Evolutionary conservation across 345 rosid genomes (phyloP).

Genomic region (Firmiana major): DNA sequence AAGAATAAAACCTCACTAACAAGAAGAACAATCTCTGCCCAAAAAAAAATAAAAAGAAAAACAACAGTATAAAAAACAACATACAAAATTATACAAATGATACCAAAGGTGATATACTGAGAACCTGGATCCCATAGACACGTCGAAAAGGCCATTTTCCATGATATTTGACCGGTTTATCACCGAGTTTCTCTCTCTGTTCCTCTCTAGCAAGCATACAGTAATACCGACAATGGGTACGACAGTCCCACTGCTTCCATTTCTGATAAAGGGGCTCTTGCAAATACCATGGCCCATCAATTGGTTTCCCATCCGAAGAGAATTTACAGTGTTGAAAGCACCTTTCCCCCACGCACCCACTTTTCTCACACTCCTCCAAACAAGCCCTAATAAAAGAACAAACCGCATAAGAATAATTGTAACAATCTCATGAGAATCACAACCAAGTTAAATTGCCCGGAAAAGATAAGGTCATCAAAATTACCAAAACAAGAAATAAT

Average conservation of each 20-base stretch:
- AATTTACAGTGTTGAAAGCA: conserved; percentile 90
- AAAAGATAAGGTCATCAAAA: not conserved
- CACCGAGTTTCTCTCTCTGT: conserved; percentile 61
- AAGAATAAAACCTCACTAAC: not conserved
- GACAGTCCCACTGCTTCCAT: conserved; percentile 96
- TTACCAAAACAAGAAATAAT: not conserved
- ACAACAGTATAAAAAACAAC: not conserved
- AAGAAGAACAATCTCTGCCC: not conserved
- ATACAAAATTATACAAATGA: not conserved
- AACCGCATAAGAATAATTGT: not conserved
- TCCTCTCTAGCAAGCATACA: conserved; percentile 88
- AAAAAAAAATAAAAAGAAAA: conserved; percentile 9
- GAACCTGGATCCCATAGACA: conserved; percentile 74
- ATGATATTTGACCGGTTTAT: conserved; percentile 70
- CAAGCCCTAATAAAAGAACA: conserved; percentile 45
- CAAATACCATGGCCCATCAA: conserved; percentile 77
- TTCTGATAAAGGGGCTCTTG: conserved; percentile 78
- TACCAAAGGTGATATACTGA: not conserved
- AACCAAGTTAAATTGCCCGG: not conserved
- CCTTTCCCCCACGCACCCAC: conserved; percentile 70
- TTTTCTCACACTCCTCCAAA: conserved; percentile 60
- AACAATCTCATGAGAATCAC: not conserved
- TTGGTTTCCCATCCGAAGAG: conserved; percentile 75
- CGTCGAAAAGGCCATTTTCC: conserved; percentile 88
- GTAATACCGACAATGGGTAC: conserved; percentile 56